These are phyloP conservation scores for Elsinoe arachidis DNA, from an alignment of 2,329 filamentous ascomycete species.

Conservation along the genomic window DNA sequence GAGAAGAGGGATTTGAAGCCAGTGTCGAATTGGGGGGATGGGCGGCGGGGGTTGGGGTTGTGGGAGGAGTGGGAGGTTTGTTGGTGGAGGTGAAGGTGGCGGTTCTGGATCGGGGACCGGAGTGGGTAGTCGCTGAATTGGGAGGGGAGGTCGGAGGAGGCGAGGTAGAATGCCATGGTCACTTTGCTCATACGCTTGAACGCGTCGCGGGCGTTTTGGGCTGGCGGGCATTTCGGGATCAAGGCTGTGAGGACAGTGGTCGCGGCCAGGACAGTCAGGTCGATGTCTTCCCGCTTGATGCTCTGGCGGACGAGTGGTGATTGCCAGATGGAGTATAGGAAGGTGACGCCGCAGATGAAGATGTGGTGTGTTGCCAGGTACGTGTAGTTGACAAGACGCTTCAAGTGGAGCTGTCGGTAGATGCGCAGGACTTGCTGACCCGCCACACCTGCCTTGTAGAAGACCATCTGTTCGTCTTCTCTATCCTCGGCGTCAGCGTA, in stretches of 20 bases:
- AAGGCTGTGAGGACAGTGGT: slow-evolving; percentile 88
- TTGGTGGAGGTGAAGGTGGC: slow-evolving; percentile 2
- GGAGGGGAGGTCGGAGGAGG: not conserved
- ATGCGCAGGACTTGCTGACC: slow-evolving; percentile 86
- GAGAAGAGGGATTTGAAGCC: slow-evolving; percentile 45
- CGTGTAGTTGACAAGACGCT: slow-evolving; percentile 88
- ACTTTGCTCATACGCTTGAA: slow-evolving; percentile 93
- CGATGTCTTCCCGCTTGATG: slow-evolving; percentile 89
- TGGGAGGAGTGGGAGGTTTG: slow-evolving; percentile 10
- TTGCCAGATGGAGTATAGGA: slow-evolving; percentile 96
- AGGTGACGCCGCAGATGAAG: slow-evolving; percentile 93
- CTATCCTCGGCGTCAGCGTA: slow-evolving; percentile 52
- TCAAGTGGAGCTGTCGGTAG: slow-evolving; percentile 80
- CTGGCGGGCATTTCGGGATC: slow-evolving; percentile 88
- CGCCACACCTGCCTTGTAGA: slow-evolving; percentile 88
- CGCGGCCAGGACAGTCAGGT: slow-evolving; percentile 87
- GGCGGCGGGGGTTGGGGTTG: slow-evolving; percentile 24
- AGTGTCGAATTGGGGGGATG: slow-evolving; percentile 51
- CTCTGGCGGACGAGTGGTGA: slow-evolving; percentile 79
- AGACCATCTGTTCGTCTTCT: slow-evolving; percentile 84
- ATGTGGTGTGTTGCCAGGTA: slow-evolving; percentile 92
- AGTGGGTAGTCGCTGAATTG: not conserved
- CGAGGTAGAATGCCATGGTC: slow-evolving; percentile 88
- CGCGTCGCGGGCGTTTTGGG: slow-evolving; percentile 87
- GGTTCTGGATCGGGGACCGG: slow-evolving; percentile 7